phyloP scores from a whole-genome alignment of 2,329 filamentous ascomycete species.

The Ophiostoma montium region DNA sequence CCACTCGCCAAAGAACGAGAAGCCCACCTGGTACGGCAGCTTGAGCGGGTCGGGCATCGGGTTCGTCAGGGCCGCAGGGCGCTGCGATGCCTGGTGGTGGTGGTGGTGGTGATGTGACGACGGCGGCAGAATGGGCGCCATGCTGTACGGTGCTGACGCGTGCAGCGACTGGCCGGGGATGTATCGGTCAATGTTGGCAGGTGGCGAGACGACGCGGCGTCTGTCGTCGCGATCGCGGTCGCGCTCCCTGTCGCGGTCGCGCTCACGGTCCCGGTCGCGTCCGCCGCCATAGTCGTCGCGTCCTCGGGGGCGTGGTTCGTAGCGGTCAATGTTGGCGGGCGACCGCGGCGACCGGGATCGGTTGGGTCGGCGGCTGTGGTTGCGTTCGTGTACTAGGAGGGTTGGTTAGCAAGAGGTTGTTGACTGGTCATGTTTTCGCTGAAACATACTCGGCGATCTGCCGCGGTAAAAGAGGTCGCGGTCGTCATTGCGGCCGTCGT shows the following conservation, averaged over 20 bases:
- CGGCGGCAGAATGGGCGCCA: slow-evolving; percentile 53
- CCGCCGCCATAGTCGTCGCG: slow-evolving; percentile 48
- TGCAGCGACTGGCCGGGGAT: slow-evolving; percentile 55
- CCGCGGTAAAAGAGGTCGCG: slow-evolving; percentile 49
- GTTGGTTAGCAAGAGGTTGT: not conserved
- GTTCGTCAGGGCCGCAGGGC: slow-evolving; percentile 40
- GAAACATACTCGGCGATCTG: slow-evolving; percentile 52
- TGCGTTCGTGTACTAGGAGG: slow-evolving; percentile 46
- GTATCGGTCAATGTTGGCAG: slow-evolving; percentile 71
- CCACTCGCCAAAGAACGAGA: slow-evolving; percentile 78
- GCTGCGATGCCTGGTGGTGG: slow-evolving; percentile 43
- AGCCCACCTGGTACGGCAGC: slow-evolving; percentile 67
- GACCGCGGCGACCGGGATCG: slow-evolving; percentile 64
- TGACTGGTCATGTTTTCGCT: not conserved
- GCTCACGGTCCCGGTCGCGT: not conserved
- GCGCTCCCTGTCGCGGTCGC: not conserved
- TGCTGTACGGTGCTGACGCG: slow-evolving; percentile 37
- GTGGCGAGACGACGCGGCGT: slow-evolving; percentile 45
- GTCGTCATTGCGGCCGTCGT: slow-evolving; percentile 40
- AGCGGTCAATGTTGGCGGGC: slow-evolving; percentile 56
- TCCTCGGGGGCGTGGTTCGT: slow-evolving; percentile 52
- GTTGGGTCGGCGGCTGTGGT: slow-evolving; percentile 35
- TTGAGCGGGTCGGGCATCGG: slow-evolving; percentile 58
- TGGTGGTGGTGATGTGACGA: slow-evolving; percentile 56
- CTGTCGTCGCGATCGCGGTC: slow-evolving; percentile 29